Conservation (phyloP, 2,329 filamentous ascomycete species). For the Stagonosporopsis rhizophila region DNA sequence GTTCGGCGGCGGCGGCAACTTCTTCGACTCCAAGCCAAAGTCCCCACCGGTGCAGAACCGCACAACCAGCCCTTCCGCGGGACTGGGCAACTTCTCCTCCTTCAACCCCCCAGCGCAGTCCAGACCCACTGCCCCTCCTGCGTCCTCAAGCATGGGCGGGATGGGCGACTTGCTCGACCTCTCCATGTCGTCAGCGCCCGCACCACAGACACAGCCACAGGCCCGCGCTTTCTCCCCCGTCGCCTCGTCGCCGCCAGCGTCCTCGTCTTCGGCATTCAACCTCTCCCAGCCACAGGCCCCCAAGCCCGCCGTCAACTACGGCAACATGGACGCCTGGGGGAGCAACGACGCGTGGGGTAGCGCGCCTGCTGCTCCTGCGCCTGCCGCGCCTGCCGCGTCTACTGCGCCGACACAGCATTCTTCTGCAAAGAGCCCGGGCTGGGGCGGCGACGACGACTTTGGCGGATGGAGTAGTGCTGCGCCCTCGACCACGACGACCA, state of each 20-base stretch:
- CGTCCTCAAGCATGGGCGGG: constrained; percentile 37
- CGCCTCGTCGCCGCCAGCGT: constrained; percentile 44
- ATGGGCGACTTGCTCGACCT: constrained; percentile 86
- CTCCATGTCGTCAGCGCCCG: constrained; percentile 40
- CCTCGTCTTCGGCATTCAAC: constrained; percentile 68
- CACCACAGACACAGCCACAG: constrained; percentile 34
- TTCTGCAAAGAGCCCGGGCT: constrained; percentile 58
- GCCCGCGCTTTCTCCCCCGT: constrained; percentile 30
- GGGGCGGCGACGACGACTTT: constrained; percentile 83
- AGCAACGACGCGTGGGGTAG: constrained; percentile 81
- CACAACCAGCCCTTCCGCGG: constrained; percentile 63
- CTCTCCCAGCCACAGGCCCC: constrained; percentile 55
- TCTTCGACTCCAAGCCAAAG: constrained; percentile 79
- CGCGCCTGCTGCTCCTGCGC: constrained; percentile 62
- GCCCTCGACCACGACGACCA: constrained; percentile 63
- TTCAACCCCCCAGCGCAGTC: constrained; percentile 62
- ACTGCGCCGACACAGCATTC: constrained; percentile 46
- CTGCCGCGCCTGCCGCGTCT: constrained; percentile 36
- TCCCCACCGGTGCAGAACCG: constrained; percentile 55
- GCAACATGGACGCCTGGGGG: constrained; percentile 80
- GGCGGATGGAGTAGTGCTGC: constrained; percentile 87
- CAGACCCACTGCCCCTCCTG: constrained; percentile 55
- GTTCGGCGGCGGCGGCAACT: constrained; percentile 73
- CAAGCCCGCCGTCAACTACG: constrained; percentile 48
- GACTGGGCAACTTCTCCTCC: constrained; percentile 69